Conservation (phyloP, 1,139 yeast species). For the Yamadazyma oceani region DNA sequence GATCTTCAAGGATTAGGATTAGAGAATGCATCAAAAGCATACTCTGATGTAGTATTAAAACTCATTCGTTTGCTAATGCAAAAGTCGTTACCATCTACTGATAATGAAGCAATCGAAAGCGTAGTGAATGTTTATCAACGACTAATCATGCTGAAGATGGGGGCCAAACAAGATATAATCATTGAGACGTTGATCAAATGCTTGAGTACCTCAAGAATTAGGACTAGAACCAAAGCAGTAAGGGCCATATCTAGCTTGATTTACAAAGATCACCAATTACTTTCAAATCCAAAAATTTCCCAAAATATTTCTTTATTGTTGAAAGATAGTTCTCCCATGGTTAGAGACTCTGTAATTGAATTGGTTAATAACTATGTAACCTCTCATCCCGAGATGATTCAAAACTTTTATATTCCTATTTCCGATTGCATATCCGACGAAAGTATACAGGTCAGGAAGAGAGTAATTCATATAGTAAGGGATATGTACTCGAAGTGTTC, state of each 20-base stretch:
- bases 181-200: conserved; percentile 48
- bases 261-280: conserved; percentile 50
- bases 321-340: conserved; percentile 64
- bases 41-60: too few relatives aligned
- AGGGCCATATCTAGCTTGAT: conserved; percentile 1
- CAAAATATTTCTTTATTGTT: conserved; percentile 53
- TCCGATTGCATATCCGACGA: conserved; percentile 55
- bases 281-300: conserved; percentile 46
- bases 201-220: conserved; percentile 54
- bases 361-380: conserved; percentile 54
- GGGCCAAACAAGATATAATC: conserved; percentile 22
- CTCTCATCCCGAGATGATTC: conserved; percentile 43
- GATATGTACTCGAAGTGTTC: conserved; percentile 44
- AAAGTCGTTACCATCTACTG: too few relatives aligned
- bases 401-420: conserved; percentile 50
- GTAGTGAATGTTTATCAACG: background rate
- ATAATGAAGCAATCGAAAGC: background rate
- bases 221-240: conserved; percentile 51
- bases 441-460: conserved; percentile 64
- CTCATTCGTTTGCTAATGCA: too few relatives aligned
- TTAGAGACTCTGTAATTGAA: conserved; percentile 74
- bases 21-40: too few relatives aligned
- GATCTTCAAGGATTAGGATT: too few relatives aligned
- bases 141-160: background rate
- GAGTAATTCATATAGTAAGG: conserved; percentile 54